Evolutionary conservation across 371 early-diverging fungal species (phyloP).

Genomic region (Rhizopus microsporus): DNA sequence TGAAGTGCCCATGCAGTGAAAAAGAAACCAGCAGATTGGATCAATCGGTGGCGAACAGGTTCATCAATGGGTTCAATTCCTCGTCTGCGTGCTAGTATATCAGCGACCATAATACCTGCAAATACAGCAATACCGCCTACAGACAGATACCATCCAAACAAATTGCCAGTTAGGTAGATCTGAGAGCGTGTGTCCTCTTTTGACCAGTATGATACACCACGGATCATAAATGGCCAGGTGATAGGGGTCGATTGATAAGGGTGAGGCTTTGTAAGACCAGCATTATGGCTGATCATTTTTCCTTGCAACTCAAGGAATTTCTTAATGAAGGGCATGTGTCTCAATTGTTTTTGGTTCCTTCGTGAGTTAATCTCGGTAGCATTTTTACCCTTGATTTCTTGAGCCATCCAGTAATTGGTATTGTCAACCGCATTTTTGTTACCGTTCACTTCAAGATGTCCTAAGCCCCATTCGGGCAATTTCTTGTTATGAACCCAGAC

Average conservation of each 20-base stretch:
- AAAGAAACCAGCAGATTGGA: constrained; percentile 78
- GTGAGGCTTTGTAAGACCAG: constrained; percentile 87
- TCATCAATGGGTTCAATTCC: constrained; percentile 69
- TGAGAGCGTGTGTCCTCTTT: constrained; percentile 66
- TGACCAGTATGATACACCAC: constrained; percentile 96
- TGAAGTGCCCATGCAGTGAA: constrained; percentile 87
- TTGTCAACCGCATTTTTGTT: constrained; percentile 82
- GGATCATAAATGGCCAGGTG: constrained; percentile 88
- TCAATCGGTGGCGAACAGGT: constrained; percentile 61
- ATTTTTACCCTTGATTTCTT: constrained; percentile 68
- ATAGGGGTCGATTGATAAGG: constrained; percentile 87
- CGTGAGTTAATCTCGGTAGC: constrained; percentile 41
- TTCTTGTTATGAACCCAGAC: constrained; percentile 74
- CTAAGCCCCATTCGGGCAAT: constrained; percentile 96
- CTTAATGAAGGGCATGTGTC: constrained; percentile 64
- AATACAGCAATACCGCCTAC: constrained; percentile 60
- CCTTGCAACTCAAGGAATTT: constrained; percentile 92
- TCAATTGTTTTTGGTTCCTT: constrained; percentile 38
- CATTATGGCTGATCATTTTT: constrained; percentile 90
- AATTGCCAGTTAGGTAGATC: constrained; percentile 98
- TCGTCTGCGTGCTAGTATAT: constrained; percentile 69
- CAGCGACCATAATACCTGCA: constrained; percentile 56
- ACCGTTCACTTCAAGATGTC: constrained; percentile 95
- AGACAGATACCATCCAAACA: constrained; percentile 89
- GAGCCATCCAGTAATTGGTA: constrained; percentile 78